Evolutionary conservation across 345 rosid species (phyloP).

Genomic region (Eutrema yunnanense): DNA sequence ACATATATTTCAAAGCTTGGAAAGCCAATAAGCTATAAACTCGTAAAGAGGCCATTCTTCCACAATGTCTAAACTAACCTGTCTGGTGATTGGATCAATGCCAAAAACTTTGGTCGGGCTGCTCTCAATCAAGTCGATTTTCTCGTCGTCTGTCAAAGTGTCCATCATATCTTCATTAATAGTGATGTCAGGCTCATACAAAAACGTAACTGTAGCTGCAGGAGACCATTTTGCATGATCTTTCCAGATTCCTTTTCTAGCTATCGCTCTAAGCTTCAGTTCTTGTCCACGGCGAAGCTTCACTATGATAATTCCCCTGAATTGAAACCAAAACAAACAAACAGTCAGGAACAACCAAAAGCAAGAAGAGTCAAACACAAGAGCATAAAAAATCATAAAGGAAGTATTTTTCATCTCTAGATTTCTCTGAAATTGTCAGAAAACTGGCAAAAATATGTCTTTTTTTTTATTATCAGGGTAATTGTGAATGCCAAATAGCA

Average conservation of each 20-base stretch:
- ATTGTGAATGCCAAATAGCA: not conserved
- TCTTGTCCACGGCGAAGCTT: conserved; percentile 88
- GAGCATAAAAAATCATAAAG: not conserved
- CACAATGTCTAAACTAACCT: conserved; percentile 37
- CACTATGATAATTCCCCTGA: conserved; percentile 85
- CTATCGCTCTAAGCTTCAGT: conserved; percentile 81
- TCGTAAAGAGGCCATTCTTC: not conserved
- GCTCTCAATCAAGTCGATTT: conserved; percentile 67
- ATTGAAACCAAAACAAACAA: not conserved
- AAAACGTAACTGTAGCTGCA: conserved; percentile 95
- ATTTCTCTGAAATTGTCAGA: not conserved
- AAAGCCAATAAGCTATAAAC: not conserved
- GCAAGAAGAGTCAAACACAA: not conserved
- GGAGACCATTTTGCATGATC: conserved; percentile 99
- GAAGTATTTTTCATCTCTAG: not conserved
- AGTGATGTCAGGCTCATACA: conserved; percentile 91
- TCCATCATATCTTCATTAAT: conserved; percentile 92
- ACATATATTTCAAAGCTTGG: not conserved
- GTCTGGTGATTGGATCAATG: conserved; percentile 54
- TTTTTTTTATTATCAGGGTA: not conserved
- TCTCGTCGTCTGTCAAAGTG: conserved; percentile 62
- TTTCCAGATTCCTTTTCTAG: conserved; percentile 92
- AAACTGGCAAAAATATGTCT: not conserved
- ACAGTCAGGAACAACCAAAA: not conserved
- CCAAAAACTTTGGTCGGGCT: conserved; percentile 89